phyloP scores from a whole-genome alignment of 352 stramenopile genomes.

The Globisporangium acanthophoron region DNA sequence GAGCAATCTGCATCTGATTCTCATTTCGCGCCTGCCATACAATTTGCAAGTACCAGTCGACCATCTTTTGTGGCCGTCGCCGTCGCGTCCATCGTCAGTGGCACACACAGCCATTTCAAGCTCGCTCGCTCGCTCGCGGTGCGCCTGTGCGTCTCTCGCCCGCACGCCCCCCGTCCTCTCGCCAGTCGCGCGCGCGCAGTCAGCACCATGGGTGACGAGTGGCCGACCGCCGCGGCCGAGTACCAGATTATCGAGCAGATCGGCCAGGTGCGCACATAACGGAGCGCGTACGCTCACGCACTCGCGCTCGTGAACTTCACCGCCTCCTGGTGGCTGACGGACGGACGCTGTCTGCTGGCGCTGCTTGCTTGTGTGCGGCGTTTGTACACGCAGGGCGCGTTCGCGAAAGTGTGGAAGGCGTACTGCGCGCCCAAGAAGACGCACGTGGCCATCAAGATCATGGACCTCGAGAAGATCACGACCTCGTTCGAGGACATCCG shows the following conservation, averaged over 20 bases:
- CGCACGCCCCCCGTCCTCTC: neutral
- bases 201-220: slow-evolving; percentile 77
- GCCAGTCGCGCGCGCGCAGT: neutral
- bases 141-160: neutral
- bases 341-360: neutral
- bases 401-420: slow-evolving; percentile 97
- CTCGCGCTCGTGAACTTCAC: neutral
- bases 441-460: slow-evolving; percentile 97
- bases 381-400: slow-evolving; percentile 82
- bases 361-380: neutral
- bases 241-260: slow-evolving; percentile 91
- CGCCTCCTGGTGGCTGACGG: neutral
- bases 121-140: neutral
- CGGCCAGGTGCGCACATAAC: slow-evolving; percentile 42
- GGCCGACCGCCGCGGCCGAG: slow-evolving; percentile 74
- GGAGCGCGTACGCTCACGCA: neutral
- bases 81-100: neutral
- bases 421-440: slow-evolving; percentile 85
- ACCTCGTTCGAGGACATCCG: slow-evolving; percentile 92
- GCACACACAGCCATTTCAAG: neutral
- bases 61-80: neutral
- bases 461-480: slow-evolving; percentile 99
- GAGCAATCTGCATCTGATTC: too few species aligned
- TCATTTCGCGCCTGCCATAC: neutral
- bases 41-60: neutral